phyloP scores from a whole-genome alignment of 2,329 filamentous ascomycete genomes.

The Colletotrichum chrysophilum region DNA sequence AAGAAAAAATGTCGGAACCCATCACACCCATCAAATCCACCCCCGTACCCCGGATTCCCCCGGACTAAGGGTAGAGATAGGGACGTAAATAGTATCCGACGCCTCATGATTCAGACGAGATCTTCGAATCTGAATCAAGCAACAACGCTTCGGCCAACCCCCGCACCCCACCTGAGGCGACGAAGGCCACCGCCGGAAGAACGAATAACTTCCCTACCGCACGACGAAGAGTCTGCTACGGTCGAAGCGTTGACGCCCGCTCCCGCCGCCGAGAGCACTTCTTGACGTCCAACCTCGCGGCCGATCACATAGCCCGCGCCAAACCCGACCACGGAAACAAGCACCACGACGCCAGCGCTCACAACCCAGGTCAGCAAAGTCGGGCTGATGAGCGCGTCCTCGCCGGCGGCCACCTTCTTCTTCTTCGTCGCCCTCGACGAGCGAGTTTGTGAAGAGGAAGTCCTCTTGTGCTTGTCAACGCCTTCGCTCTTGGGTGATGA shows the following conservation, averaged over 20 bases:
- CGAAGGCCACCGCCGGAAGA: slow-evolving; percentile 56
- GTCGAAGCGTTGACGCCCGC: slow-evolving; percentile 47
- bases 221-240: slow-evolving; percentile 48
- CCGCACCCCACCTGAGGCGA: slow-evolving; percentile 58
- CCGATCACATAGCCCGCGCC: slow-evolving; percentile 73
- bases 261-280: slow-evolving; percentile 51
- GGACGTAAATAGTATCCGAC: slow-evolving; percentile 19
- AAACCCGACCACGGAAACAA: slow-evolving; percentile 72
- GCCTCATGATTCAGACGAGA: slow-evolving; percentile 10
- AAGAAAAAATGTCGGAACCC: neutral
- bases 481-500: slow-evolving; percentile 23
- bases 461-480: slow-evolving; percentile 56
- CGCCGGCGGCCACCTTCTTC: slow-evolving; percentile 53
- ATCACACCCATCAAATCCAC: neutral
- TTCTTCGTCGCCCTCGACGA: slow-evolving; percentile 60
- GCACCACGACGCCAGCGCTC: slow-evolving; percentile 69
- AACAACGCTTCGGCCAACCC: slow-evolving; percentile 54
- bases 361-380: slow-evolving; percentile 70
- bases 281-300: slow-evolving; percentile 68
- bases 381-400: slow-evolving; percentile 56
- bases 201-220: slow-evolving; percentile 58
- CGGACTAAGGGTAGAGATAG: neutral
- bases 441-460: slow-evolving; percentile 37
- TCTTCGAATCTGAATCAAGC: slow-evolving; percentile 35
- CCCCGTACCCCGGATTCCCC: neutral